Evolutionary conservation across 1,139 yeast species (phyloP), one percentile per base, ranked within the genome.

Genomic region (Pichia sp.): DNA sequence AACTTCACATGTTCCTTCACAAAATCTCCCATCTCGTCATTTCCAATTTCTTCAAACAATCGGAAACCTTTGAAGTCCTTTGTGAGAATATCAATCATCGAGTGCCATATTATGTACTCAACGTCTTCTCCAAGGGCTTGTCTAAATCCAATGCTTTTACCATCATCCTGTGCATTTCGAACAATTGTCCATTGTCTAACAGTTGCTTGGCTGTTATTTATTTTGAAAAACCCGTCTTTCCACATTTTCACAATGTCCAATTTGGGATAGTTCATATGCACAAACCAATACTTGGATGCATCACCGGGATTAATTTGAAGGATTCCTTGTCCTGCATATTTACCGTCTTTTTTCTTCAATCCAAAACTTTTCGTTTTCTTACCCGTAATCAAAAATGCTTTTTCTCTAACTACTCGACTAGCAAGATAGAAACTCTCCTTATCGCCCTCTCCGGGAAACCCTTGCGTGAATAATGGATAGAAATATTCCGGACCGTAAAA

Each of bases 371-470:
- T 49, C 4, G 58, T 52, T 33, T 47, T 52, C 8, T 43, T 40
- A 8, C 55, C 55, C 3, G 54, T 49, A 20, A 47, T 44, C 27
- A 55, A 29, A 33, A 37, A 53, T 6, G 52, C 44, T 3, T 46
- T 46, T 32, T 54, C 59, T 7, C 44, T 44, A 4, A 48, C 39
- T 11, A 47, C 58, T 27, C 57, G 39, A 26, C 55, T 47, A 4
- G 58, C 56, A 7, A 53, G 37, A 29, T 48, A 55, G 30, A 53
- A 52, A 4, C 58, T 51, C 33, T 55, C 59, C 27, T 55, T 55
- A 34, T 55, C 59, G 11, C 59, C 59, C 36, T 55, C 52, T 6
- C 59, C 59, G 0, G 58, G 58, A 37, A 53, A 53, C 2, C 59
- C 59, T 34, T 55, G 59, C 2, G 56, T 48, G 30, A 55, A 53